Conservation (phyloP, 805 yeast genomes). For the Suhomyces prunicola region DNA sequence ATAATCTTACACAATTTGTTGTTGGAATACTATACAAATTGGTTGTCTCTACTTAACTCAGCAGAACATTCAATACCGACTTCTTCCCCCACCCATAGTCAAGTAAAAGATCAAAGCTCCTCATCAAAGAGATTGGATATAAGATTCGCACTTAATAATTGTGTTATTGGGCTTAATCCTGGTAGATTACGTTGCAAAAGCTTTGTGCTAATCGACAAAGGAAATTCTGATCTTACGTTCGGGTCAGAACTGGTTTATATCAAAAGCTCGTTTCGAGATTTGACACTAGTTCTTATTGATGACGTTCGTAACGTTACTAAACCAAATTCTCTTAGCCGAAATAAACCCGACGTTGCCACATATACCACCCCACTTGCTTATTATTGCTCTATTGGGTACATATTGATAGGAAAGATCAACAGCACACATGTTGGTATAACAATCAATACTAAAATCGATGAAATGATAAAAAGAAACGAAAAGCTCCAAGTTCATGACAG, state of each 20-base stretch:
- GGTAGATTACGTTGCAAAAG: conserved; percentile 55
- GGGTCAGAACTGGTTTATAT: conserved; percentile 29
- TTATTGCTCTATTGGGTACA: conserved; percentile 49
- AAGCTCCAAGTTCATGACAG: conserved; percentile 19
- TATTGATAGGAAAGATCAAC: conserved; percentile 47
- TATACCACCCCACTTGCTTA: conserved; percentile 34
- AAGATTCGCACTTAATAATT: conserved; percentile 44
- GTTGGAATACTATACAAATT: conserved; percentile 57
- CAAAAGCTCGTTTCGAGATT: conserved; percentile 47
- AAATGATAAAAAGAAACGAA: conserved; percentile 13
- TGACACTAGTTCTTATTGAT: conserved; percentile 60
- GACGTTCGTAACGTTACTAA: conserved; percentile 31
- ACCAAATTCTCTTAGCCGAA: background rate
- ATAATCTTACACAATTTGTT: conserved; percentile 46
- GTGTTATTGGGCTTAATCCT: conserved; percentile 63
- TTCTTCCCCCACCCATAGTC: background rate
- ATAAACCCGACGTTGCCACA: background rate
- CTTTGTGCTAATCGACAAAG: conserved; percentile 49
- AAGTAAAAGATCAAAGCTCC: background rate
- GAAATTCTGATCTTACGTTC: conserved; percentile 48
- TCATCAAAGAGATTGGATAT: conserved; percentile 20
- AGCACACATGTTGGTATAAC: conserved; percentile 35
- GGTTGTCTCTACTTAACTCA: conserved; percentile 28
- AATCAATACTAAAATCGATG: conserved; percentile 21
- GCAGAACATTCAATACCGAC: too few relatives aligned